phyloP scores from a whole-genome alignment of 345 rosid species.

The Camelina hispida region DNA sequence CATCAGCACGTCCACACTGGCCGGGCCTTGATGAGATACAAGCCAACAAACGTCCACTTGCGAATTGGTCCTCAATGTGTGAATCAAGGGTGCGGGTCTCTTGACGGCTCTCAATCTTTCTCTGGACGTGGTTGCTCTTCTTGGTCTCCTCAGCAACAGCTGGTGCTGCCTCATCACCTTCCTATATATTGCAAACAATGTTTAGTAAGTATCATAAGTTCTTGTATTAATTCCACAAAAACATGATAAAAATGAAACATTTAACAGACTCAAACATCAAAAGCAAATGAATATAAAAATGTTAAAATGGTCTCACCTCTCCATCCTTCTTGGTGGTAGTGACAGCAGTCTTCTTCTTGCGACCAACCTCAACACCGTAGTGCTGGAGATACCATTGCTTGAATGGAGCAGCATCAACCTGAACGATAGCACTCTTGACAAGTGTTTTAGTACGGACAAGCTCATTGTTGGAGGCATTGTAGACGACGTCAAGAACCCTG shows the following conservation, averaged over 20 bases:
- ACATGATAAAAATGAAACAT: not conserved
- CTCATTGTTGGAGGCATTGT: slow-evolving; percentile 91
- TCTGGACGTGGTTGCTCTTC: slow-evolving; percentile 62
- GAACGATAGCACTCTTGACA: slow-evolving; percentile 74
- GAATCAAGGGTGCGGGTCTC: slow-evolving; percentile 59
- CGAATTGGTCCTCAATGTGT: slow-evolving; percentile 75
- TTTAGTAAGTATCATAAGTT: not conserved
- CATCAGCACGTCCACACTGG: slow-evolving; percentile 82
- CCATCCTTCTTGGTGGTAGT: slow-evolving; percentile 58
- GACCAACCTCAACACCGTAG: slow-evolving; percentile 74
- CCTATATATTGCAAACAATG: slow-evolving; percentile 38
- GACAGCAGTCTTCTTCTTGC: slow-evolving; percentile 66
- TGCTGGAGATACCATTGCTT: slow-evolving; percentile 75
- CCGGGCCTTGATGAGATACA: slow-evolving; percentile 81
- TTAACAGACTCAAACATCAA: not conserved
- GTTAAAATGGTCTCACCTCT: slow-evolving; percentile 47
- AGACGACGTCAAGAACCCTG: slow-evolving; percentile 80
- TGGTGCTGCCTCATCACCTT: slow-evolving; percentile 50
- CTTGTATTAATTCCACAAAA: not conserved
- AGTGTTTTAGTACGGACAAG: slow-evolving; percentile 82
- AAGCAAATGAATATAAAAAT: not conserved
- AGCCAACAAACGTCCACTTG: slow-evolving; percentile 69
- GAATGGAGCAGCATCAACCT: slow-evolving; percentile 80
- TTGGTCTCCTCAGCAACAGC: slow-evolving; percentile 59
- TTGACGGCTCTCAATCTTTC: slow-evolving; percentile 64